phyloP scores from a whole-genome alignment of 2,329 filamentous ascomycete genomes.

The Aspergillus uvarum region DNA sequence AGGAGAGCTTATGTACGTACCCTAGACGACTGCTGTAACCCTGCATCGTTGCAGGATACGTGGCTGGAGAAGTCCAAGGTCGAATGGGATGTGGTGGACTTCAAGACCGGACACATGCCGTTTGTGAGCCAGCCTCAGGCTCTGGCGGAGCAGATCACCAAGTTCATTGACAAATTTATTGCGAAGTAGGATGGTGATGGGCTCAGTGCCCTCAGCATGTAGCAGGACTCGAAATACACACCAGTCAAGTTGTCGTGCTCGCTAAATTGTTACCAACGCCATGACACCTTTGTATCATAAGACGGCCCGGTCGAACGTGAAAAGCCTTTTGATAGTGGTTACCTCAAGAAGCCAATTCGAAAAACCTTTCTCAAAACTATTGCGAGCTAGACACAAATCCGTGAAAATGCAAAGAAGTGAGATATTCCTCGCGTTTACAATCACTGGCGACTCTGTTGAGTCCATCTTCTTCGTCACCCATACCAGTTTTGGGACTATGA shows the following conservation, averaged over 20 bases:
- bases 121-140: conserved; percentile 8
- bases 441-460: neutral
- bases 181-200: neutral
- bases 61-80: conserved; percentile 13
- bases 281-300: neutral
- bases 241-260: neutral
- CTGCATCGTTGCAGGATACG: conserved; percentile 5
- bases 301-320: neutral
- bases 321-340: neutral
- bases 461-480: neutral
- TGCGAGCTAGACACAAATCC: neutral
- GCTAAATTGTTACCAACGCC: neutral
- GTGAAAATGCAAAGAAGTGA: neutral
- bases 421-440: neutral
- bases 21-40: conserved; percentile 7
- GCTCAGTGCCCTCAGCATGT: neutral
- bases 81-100: conserved; percentile 9
- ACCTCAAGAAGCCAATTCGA: neutral
- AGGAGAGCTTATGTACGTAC: conserved; percentile 10
- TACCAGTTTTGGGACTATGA: conserved; percentile 1
- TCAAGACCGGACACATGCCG: conserved; percentile 10
- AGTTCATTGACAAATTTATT: conserved; percentile 2
- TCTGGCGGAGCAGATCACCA: conserved; percentile 5
- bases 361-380: neutral
- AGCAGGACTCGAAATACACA: neutral